These are phyloP conservation scores for Cyberlindnera subsufficiens DNA, from an alignment of 805 yeast genomes.

Conservation along the genomic window DNA sequence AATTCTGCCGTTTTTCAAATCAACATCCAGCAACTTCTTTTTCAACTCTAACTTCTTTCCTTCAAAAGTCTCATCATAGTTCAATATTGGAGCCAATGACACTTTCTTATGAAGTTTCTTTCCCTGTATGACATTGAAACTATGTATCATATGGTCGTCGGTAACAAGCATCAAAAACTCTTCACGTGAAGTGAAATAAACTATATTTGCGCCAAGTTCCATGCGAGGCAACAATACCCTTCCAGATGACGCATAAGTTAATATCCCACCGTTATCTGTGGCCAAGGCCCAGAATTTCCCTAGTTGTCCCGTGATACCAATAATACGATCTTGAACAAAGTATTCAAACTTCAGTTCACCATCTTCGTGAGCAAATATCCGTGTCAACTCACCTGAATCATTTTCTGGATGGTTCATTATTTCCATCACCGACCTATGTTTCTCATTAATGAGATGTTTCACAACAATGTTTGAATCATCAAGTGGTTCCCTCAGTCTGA, in stretches of 20 bases:
- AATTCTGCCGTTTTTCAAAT: slow-evolving; percentile 33
- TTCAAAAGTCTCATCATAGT: slow-evolving; percentile 25
- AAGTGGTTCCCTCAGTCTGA: slow-evolving; percentile 8
- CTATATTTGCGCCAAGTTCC: slow-evolving; percentile 45
- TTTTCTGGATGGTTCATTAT: slow-evolving; percentile 25
- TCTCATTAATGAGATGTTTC: slow-evolving; percentile 12
- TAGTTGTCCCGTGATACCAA: slow-evolving; percentile 34
- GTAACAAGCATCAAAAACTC: slow-evolving; percentile 39
- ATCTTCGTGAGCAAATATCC: slow-evolving; percentile 29
- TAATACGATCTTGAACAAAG: slow-evolving; percentile 33
- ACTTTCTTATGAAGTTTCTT: slow-evolving; percentile 34
- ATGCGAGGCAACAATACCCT: slow-evolving; percentile 39
- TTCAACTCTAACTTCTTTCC: slow-evolving; percentile 7
- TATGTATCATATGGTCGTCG: slow-evolving; percentile 41
- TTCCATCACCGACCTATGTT: not conserved
- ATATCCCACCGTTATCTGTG: slow-evolving; percentile 53
- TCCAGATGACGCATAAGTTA: slow-evolving; percentile 41
- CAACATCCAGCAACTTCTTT: slow-evolving; percentile 26
- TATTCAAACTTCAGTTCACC: slow-evolving; percentile 34
- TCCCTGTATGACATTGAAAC: slow-evolving; percentile 40
- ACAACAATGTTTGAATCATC: slow-evolving; percentile 14
- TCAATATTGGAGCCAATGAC: slow-evolving; percentile 49
- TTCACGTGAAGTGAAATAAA: slow-evolving; percentile 30
- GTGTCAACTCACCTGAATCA: slow-evolving; percentile 31
- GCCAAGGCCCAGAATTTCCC: slow-evolving; percentile 45